Evolutionary conservation across 2,329 filamentous ascomycete species (phyloP).

Genomic region (Colletotrichum zoysiae): DNA sequence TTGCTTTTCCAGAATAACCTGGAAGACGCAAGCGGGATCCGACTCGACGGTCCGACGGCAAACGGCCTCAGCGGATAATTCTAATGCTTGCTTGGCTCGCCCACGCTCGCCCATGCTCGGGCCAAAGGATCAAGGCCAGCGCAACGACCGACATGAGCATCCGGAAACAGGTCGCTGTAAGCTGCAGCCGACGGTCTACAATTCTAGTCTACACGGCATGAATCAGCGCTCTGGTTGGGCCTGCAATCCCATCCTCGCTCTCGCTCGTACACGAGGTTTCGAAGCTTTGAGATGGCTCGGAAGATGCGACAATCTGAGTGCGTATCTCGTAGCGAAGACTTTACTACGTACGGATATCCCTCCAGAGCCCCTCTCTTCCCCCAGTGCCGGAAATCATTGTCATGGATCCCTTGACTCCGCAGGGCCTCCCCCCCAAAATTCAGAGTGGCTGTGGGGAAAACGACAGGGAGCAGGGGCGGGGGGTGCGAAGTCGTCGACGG

Average conservation of each 20-base stretch:
- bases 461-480: not conserved
- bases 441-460: not conserved
- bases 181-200: constrained; percentile 20
- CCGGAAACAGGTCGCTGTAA: not conserved
- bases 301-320: constrained; percentile 20
- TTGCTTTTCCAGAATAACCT: constrained; percentile 36
- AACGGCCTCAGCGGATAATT: constrained; percentile 12
- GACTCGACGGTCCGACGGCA: constrained; percentile 25
- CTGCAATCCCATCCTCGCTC: constrained; percentile 14
- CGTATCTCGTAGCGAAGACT: constrained; percentile 5
- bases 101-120: not conserved
- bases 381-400: not conserved
- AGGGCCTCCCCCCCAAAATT: no score
- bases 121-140: not conserved
- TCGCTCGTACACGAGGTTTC: constrained; percentile 5
- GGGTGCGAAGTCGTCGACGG: not conserved
- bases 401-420: not conserved
- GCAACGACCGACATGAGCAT: not conserved
- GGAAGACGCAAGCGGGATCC: constrained; percentile 25
- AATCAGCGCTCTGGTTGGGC: constrained; percentile 16
- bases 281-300: constrained; percentile 9
- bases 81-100: constrained; percentile 2
- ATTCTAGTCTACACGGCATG: constrained; percentile 10
- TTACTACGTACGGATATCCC: not conserved
- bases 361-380: not conserved